Percentiles rank a stretch among this genome's conserved stretches.
Evolutionary conservation across 306 rosid species (phyloP).

Genomic region (Vachellia pachyceras): DNA sequence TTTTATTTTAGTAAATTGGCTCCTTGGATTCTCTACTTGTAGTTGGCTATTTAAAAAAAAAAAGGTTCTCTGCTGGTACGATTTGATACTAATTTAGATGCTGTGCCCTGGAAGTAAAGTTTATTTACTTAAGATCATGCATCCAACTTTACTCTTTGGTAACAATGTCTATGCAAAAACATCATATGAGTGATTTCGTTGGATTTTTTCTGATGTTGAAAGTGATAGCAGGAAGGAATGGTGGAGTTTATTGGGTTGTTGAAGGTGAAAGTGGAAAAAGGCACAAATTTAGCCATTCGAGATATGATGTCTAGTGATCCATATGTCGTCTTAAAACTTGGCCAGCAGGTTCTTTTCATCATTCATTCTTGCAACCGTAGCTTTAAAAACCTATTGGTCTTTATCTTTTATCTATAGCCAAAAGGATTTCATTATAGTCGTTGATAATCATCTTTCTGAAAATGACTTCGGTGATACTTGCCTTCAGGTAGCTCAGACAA

Average conservation of each 20-base stretch:
- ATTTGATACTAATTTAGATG: background rate
- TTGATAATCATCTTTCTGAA: slow-evolving; percentile 41
- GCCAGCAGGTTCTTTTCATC: slow-evolving; percentile 67
- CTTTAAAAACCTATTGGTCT: slow-evolving; percentile 23
- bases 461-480: slow-evolving; percentile 37
- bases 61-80: slow-evolving; percentile 18
- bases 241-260: slow-evolving; percentile 88
- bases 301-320: slow-evolving; percentile 99
- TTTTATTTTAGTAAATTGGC: slow-evolving; percentile 7
- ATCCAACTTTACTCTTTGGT: slow-evolving; percentile 36
- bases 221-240: slow-evolving; percentile 83
- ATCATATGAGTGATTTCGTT: slow-evolving; percentile 38
- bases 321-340: slow-evolving; percentile 86
- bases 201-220: slow-evolving; percentile 49
- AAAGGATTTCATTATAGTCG: slow-evolving; percentile 19
- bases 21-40: slow-evolving; percentile 34
- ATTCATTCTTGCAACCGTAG: slow-evolving; percentile 7
- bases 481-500: slow-evolving; percentile 74
- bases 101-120: slow-evolving; percentile 24
- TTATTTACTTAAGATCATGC: slow-evolving; percentile 28
- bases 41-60: background rate
- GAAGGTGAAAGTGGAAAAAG: slow-evolving; percentile 89
- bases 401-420: slow-evolving; percentile 22
- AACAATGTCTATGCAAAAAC: slow-evolving; percentile 24
- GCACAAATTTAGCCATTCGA: slow-evolving; percentile 88